Evolutionary conservation across 176 grass and related monocot species (phyloP).

Genomic region (Coix lacrymajobi): DNA sequence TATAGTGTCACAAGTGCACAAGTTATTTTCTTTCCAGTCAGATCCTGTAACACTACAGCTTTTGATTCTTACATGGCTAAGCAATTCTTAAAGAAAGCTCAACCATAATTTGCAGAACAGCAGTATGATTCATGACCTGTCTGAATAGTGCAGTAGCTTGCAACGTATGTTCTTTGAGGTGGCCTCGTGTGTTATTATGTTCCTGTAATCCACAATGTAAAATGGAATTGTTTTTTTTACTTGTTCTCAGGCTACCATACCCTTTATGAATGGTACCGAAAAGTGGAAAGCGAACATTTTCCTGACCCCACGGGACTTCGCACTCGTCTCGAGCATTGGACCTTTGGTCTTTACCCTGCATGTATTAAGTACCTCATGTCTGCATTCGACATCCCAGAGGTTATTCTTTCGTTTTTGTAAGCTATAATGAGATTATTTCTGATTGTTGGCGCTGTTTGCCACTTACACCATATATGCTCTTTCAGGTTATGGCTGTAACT

Average conservation of each 20-base stretch:
- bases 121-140: not conserved
- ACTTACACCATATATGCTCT: not conserved
- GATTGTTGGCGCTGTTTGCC: not conserved
- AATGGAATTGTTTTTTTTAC: not conserved
- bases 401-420: slow-evolving; percentile 32
- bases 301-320: slow-evolving; percentile 86
- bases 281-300: slow-evolving; percentile 91
- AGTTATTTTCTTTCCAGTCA: not conserved
- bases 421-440: not conserved
- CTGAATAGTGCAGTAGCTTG: not conserved
- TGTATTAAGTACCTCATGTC: slow-evolving; percentile 99
- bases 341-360: slow-evolving; percentile 92
- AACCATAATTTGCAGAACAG: not conserved
- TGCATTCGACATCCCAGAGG: slow-evolving; percentile 95
- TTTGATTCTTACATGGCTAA: not conserved
- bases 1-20: not conserved
- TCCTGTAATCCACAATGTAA: not conserved
- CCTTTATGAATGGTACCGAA: slow-evolving; percentile 92
- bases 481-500: slow-evolving; percentile 91
- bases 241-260: slow-evolving; percentile 76
- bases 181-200: not conserved
- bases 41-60: not conserved
- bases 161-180: not conserved
- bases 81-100: not conserved
- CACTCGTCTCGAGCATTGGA: slow-evolving; percentile 72